phyloP scores from a whole-genome alignment of 495 filamentous ascomycete species.

The Trichoderma erinaceum region DNA sequence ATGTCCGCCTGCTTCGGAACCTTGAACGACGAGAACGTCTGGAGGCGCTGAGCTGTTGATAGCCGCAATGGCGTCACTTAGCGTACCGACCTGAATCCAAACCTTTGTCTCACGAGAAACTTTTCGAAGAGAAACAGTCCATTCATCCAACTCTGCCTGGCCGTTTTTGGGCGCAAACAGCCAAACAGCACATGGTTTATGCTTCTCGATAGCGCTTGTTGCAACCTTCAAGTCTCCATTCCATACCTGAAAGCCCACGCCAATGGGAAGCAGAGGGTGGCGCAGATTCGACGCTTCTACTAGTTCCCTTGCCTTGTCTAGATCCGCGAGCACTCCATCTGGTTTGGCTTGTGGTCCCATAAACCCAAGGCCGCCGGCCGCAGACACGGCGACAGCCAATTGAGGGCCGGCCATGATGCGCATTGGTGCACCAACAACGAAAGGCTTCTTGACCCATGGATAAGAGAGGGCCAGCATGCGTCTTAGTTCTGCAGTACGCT shows the following conservation, averaged over 20 bases:
- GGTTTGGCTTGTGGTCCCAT: conserved; percentile 88
- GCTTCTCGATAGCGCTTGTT: conserved; percentile 35
- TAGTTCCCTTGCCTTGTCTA: conserved; percentile 76
- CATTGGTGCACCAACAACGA: conserved; percentile 69
- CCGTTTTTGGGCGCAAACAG: conserved; percentile 54
- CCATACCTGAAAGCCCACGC: conserved; percentile 82
- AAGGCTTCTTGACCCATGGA: conserved; percentile 57
- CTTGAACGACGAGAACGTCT: conserved; percentile 69
- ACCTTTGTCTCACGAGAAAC: conserved; percentile 61
- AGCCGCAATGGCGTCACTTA: conserved; percentile 48
- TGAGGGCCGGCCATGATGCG: conserved; percentile 64
- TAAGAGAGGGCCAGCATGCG: conserved; percentile 33
- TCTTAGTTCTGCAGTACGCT: background rate
- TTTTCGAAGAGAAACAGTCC: conserved; percentile 47
- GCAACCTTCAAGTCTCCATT: conserved; percentile 61
- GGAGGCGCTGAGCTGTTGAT: conserved; percentile 33
- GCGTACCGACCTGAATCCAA: conserved; percentile 64
- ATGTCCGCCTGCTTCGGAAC: conserved; percentile 56
- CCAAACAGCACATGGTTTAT: conserved; percentile 62
- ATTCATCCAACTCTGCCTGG: conserved; percentile 44
- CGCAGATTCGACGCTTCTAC: conserved; percentile 65
- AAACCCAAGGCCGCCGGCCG: conserved; percentile 91
- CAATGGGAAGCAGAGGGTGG: conserved; percentile 61
- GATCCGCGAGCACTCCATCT: conserved; percentile 62
- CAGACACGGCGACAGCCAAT: conserved; percentile 78